Base-by-base conservation (phyloP, 78 protist genomes). In the Thecamonas trahens region DNA sequence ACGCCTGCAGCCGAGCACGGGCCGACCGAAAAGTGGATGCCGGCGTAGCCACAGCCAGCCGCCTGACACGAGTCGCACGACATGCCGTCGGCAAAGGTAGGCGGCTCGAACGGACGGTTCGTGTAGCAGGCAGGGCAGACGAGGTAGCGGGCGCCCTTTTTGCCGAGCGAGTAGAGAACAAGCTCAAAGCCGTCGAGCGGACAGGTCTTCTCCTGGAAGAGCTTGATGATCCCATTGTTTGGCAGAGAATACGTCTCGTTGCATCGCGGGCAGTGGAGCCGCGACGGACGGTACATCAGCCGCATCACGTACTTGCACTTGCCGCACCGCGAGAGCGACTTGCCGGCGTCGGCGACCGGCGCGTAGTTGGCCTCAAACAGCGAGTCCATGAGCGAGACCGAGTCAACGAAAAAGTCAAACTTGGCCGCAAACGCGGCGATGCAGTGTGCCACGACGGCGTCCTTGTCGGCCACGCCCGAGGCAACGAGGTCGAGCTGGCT, bases 151-250 rank as follows among this genome's bases (percentile, higher is more conserved):
- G 11, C 1, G n/a, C 76, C 73, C 40, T 18, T n/a, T 3, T 22
- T 3, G 17, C 44, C 45, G 22, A n/a, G 14, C 8, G 34, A 3
- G 40, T 7, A 60, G 40, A 82, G 17, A 40, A 73, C 28, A 8
- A 82, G 77, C 52, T 75, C 87, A 24, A 62, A 82, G 45, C 15
- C 45, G 72, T 76, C 80, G 31, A 72, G 39, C 0, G 84, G 89
- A 47, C 89, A 84, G 13, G 1, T 1, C 31, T 32, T 52, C 39
- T 44, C 72, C 40, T 45, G 3, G 45, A 40, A 45, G 6, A 50
- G 71, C 58, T 53, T 53, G 52, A 77, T 68, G 14, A 3, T 7
- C n/a, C 85, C 83, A 9, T 29, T n/a, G 20, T 0, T 28, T 0
- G 90, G 90, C 53, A 84, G 60, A 4, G 40, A 0, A 40, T 26